Evolutionary conservation across 2,329 filamentous ascomycete genomes (phyloP).

Genomic region (Myrmaecium sp.): DNA sequence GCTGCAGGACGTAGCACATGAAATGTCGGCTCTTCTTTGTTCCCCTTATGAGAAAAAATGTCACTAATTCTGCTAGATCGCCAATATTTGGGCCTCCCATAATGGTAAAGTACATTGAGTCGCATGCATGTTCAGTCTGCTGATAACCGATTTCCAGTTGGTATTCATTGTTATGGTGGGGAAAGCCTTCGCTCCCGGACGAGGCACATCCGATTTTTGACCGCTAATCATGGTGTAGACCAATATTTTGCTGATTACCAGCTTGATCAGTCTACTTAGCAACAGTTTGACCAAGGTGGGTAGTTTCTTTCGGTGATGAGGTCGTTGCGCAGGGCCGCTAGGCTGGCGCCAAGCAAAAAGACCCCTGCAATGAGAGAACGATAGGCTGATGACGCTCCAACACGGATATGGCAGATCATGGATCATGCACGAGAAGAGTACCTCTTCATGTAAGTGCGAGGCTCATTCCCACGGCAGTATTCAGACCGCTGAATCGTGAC

Average conservation of each 20-base stretch:
- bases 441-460: conserved; percentile 47
- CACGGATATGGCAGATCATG: conserved; percentile 30
- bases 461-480: conserved; percentile 27
- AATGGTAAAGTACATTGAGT: conserved; percentile 24
- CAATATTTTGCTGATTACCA: conserved; percentile 63
- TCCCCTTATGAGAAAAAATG: conserved; percentile 5
- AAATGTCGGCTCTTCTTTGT: too few relatives aligned
- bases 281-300: conserved; percentile 50
- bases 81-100: conserved; percentile 35
- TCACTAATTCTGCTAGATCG: conserved; percentile 20
- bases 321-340: conserved; percentile 5
- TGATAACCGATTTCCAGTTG: conserved; percentile 29
- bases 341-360: background rate
- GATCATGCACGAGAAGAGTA: conserved; percentile 56
- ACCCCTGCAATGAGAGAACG: conserved; percentile 6
- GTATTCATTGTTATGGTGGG: conserved; percentile 61
- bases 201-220: conserved; percentile 19
- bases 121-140: conserved; percentile 9
- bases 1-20: conserved; percentile 27
- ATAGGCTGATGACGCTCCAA: conserved; percentile 14
- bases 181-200: too few relatives aligned
- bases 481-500: conserved; percentile 46
- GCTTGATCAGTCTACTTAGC: conserved; percentile 59
- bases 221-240: conserved; percentile 62
- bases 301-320: conserved; percentile 6